Evolutionary conservation across 495 filamentous ascomycete genomes (phyloP).

Genomic region (Lasiosphaeria hispida): DNA sequence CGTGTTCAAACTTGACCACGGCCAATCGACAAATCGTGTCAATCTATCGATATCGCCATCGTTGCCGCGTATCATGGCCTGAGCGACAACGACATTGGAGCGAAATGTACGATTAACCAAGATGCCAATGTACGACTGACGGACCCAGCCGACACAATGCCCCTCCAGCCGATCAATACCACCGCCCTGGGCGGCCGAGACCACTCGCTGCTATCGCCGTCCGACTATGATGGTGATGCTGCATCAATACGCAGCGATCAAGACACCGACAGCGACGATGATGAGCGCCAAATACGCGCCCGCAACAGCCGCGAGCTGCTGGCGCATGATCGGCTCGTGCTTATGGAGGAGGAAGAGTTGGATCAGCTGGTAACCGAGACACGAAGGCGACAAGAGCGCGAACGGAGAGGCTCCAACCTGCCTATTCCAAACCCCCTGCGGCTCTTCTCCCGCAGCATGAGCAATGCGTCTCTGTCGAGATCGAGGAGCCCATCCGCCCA

Average conservation of each 20-base stretch:
- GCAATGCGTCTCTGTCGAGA: constrained; percentile 27
- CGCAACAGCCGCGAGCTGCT: constrained; percentile 69
- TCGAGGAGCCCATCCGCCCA: constrained; percentile 31
- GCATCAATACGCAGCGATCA: constrained; percentile 67
- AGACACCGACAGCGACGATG: constrained; percentile 75
- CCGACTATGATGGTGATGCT: constrained; percentile 65
- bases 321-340: constrained; percentile 68
- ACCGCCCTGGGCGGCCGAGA: constrained; percentile 21
- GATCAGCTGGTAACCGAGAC: constrained; percentile 67
- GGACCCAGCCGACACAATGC: constrained; percentile 14
- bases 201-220: constrained; percentile 57
- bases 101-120: too few species aligned
- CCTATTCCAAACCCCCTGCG: constrained; percentile 47
- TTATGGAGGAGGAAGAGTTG: constrained; percentile 85
- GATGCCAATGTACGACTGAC: background rate
- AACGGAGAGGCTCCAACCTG: constrained; percentile 47
- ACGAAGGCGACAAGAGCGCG: constrained; percentile 45
- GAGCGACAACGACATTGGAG: too few species aligned
- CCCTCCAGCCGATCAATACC: constrained; percentile 30
- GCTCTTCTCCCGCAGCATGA: constrained; percentile 34
- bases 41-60: too few species aligned
- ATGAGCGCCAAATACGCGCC: constrained; percentile 60
- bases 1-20: background rate
- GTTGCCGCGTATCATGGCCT: too few species aligned
- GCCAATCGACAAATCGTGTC: background rate